Evolutionary conservation across 139 green algal species (phyloP).

Genomic region (Chlamydomonas eustigma): DNA sequence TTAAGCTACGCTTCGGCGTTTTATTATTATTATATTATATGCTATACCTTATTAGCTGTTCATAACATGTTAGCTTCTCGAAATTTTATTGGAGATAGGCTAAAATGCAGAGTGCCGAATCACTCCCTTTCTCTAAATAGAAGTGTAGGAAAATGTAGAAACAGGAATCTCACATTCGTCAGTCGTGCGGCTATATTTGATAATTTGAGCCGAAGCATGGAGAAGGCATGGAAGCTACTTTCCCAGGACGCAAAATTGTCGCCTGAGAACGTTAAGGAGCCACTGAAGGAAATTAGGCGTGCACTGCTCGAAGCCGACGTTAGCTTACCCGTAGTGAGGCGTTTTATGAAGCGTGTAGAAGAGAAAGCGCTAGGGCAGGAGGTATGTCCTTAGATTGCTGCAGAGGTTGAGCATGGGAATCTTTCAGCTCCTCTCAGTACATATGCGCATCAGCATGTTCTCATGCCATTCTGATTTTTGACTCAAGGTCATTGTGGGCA

Average conservation of each 20-base stretch:
- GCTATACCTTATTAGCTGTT: too few species aligned
- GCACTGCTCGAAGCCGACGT: constrained; percentile 97
- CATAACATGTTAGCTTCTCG: too few species aligned
- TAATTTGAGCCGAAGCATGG: constrained; percentile 65
- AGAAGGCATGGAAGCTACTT: constrained; percentile 79
- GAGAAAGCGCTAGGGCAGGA: constrained; percentile 73
- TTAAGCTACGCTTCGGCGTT: too few species aligned
- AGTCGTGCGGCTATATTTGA: constrained; percentile 81
- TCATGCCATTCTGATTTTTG: too few species aligned
- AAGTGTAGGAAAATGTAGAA: too few species aligned
- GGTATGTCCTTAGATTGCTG: constrained; percentile 41
- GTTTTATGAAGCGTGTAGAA: constrained; percentile 88
- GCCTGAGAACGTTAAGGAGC: constrained; percentile 24
- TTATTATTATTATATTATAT: too few species aligned
- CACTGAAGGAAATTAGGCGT: constrained; percentile 54
- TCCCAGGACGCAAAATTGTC: constrained; percentile 20
- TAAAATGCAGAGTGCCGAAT: too few species aligned
- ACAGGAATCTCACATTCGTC: neutral
- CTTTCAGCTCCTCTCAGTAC: too few species aligned
- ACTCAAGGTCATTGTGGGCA: constrained; percentile 80
- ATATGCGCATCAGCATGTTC: too few species aligned
- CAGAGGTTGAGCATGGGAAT: neutral
- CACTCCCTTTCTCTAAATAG: too few species aligned
- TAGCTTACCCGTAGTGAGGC: constrained; percentile 86
- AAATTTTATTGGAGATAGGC: too few species aligned